Evolutionary conservation across 768 basidiomycete genomes (phyloP).

Genomic region (Lyophyllum shimeji): DNA sequence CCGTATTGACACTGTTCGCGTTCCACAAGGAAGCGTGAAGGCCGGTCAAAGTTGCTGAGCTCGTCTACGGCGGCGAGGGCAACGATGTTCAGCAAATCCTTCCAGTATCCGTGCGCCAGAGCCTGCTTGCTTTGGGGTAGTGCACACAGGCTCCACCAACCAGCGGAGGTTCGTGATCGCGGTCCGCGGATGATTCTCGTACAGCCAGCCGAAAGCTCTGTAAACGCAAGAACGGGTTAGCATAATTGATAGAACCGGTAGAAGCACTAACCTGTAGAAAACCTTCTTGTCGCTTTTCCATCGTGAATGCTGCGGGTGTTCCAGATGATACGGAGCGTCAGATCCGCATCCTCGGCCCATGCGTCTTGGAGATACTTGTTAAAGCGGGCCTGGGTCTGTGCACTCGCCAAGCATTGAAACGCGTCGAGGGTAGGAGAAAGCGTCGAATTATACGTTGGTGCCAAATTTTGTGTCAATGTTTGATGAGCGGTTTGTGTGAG

Average conservation of each 20-base stretch:
- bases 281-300: constrained; percentile 60
- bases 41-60: constrained; percentile 28
- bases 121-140: constrained; percentile 25
- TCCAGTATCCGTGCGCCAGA: constrained; percentile 66
- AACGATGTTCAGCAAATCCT: constrained; percentile 71
- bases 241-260: neutral
- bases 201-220: constrained; percentile 67
- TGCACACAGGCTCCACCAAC: constrained; percentile 54
- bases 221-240: neutral
- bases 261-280: constrained; percentile 50
- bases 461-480: constrained; percentile 48
- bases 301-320: constrained; percentile 69
- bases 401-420: constrained; percentile 42
- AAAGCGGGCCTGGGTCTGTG: constrained; percentile 21
- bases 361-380: constrained; percentile 41
- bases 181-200: constrained; percentile 66
- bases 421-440: constrained; percentile 54
- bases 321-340: constrained; percentile 71
- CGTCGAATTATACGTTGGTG: constrained; percentile 54
- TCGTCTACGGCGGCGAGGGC: constrained; percentile 56
- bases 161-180: constrained; percentile 59
- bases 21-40: constrained; percentile 26
- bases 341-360: constrained; percentile 56
- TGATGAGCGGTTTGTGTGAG: constrained; percentile 41
- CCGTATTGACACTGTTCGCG: constrained; percentile 13